Percentiles rank a stretch among this genome's conserved stretches.
Conservation (phyloP, 495 filamentous ascomycete species). For the Neurospora sublineolata region DNA sequence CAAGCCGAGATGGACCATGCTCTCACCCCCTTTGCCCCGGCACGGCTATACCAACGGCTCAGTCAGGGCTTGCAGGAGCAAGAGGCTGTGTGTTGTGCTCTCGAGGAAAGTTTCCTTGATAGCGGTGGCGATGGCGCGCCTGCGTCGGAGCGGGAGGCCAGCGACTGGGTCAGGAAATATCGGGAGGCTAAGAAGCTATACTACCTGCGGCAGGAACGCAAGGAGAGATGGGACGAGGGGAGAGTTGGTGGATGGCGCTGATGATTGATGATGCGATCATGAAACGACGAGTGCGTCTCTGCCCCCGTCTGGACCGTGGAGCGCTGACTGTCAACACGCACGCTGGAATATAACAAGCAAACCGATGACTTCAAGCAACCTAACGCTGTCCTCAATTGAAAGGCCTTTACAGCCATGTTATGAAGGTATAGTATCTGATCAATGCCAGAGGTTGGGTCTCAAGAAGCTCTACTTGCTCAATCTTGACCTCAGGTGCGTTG, state of each 20-base stretch:
- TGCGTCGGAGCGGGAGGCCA: constrained; percentile 64
- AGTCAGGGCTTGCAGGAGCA: constrained; percentile 67
- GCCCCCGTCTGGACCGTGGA: background rate
- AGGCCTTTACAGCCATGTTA: background rate
- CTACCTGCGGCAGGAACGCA: constrained; percentile 67
- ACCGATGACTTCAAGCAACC: background rate
- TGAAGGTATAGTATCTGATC: background rate
- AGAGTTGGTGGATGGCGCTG: constrained; percentile 86
- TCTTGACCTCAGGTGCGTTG: background rate
- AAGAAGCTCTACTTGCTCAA: background rate
- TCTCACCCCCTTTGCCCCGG: constrained; percentile 72
- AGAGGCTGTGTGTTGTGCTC: constrained; percentile 64
- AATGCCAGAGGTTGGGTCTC: background rate
- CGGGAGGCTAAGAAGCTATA: constrained; percentile 62
- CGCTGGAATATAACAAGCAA: background rate
- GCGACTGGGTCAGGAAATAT: constrained; percentile 72
- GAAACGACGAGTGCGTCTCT: background rate
- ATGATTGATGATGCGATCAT: constrained; percentile 8
- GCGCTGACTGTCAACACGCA: background rate
- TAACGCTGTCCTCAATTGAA: background rate
- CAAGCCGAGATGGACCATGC: constrained; percentile 79
- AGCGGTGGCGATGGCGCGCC: constrained; percentile 16
- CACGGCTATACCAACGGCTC: constrained; percentile 68
- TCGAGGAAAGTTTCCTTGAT: constrained; percentile 87
- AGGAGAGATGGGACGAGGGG: constrained; percentile 89